Evolutionary conservation across 2,329 filamentous ascomycete species (phyloP).

Genomic region (Aspergillus hortae): DNA sequence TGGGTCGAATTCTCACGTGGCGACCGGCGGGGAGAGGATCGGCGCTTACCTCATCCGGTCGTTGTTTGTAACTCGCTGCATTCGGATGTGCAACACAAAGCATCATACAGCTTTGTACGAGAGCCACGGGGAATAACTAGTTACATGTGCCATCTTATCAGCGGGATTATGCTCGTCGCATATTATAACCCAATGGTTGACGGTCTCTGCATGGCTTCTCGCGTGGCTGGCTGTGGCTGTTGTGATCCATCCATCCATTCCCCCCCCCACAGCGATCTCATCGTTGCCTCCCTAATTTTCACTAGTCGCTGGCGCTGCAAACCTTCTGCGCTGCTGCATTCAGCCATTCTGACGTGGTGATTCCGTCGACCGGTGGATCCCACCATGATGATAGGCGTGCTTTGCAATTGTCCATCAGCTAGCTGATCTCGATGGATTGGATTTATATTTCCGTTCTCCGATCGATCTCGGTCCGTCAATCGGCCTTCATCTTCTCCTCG

Average conservation of each 20-base stretch:
- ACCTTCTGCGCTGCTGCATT: slow-evolving; percentile 3
- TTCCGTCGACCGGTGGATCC: slow-evolving; percentile 9
- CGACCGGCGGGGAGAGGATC: not conserved
- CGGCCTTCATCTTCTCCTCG: not conserved
- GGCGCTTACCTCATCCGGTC: not conserved
- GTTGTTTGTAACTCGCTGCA: too few species aligned
- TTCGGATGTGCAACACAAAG: not conserved
- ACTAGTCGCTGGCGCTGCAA: slow-evolving; percentile 5
- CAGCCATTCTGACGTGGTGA: slow-evolving; percentile 14
- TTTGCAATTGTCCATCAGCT: slow-evolving; percentile 2
- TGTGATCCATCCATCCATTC: slow-evolving; percentile 1
- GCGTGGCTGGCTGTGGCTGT: not conserved
- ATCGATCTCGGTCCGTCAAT: not conserved
- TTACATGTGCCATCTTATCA: too few species aligned
- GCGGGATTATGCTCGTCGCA: too few species aligned
- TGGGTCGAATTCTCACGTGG: not conserved
- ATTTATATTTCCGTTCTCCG: slow-evolving; percentile 4
- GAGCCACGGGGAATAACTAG: too few species aligned
- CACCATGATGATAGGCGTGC: slow-evolving; percentile 6
- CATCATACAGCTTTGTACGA: not conserved
- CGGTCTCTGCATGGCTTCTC: not conserved
- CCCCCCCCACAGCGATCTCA: slow-evolving; percentile 14
- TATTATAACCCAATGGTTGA: too few species aligned
- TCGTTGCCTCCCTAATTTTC: slow-evolving; percentile 9
- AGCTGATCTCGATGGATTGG: slow-evolving; percentile 2